These are phyloP conservation scores for Lasiosphaeria ovina DNA, from an alignment of 495 filamentous ascomycete genomes.

Conservation along the genomic window DNA sequence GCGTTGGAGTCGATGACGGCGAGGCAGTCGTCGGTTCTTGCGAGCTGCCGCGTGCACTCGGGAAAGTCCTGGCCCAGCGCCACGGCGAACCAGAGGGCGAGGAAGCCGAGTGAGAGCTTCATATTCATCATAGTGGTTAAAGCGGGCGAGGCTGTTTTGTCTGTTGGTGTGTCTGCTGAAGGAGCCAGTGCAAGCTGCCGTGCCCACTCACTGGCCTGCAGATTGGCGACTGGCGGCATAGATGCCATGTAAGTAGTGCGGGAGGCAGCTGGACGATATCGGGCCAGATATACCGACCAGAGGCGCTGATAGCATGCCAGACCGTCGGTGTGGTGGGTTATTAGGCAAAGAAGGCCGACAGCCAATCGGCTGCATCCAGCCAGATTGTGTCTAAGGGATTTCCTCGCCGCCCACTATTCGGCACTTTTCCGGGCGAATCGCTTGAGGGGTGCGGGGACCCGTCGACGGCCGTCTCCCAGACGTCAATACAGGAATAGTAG, in stretches of 20 bases:
- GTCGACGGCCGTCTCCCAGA: too few species aligned
- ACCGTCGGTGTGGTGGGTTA: slow-evolving; percentile 17
- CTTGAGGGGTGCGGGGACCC: background rate
- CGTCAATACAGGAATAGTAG: too few species aligned
- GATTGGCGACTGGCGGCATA: background rate
- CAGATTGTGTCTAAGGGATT: slow-evolving; percentile 4
- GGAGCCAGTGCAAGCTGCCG: too few species aligned
- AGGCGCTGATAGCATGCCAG: slow-evolving; percentile 9
- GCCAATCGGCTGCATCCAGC: slow-evolving; percentile 13
- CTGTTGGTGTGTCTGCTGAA: background rate
- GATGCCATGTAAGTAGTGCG: background rate
- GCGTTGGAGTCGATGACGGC: slow-evolving; percentile 44
- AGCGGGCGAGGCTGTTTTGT: background rate
- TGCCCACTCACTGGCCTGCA: background rate
- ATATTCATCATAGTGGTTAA: slow-evolving; percentile 19
- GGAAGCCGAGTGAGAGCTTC: slow-evolving; percentile 29
- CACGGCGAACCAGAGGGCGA: slow-evolving; percentile 25
- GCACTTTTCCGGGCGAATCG: background rate
- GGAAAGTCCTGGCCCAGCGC: slow-evolving; percentile 29
- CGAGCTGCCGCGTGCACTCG: slow-evolving; percentile 35
- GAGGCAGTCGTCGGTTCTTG: slow-evolving; percentile 38
- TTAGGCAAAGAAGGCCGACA: slow-evolving; percentile 8
- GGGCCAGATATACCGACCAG: slow-evolving; percentile 24
- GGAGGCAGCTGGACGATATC: background rate
- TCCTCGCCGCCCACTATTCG: background rate